A percentile compares a stretch with the other conserved stretches of the same genome.
phyloP scores from a whole-genome alignment of 176 grass and related monocot species.

The Phoenix roebelenii region DNA sequence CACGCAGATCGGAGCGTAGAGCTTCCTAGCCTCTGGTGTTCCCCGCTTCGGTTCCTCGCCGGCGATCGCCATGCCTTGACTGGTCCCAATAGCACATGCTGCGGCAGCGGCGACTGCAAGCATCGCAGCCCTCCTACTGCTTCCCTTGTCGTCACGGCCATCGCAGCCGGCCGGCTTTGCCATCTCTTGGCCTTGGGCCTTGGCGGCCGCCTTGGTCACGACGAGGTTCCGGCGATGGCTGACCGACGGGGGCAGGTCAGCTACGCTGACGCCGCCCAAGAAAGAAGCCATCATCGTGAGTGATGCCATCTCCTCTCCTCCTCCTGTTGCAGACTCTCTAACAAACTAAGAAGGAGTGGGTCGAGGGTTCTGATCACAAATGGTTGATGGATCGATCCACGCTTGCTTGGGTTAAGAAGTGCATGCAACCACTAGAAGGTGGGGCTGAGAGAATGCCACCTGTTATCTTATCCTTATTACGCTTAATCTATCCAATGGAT shows the following conservation, averaged over 20 bases:
- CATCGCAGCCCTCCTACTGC: neutral
- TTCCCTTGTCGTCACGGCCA: neutral
- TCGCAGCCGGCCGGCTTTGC: neutral
- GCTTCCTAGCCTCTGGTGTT: slow-evolving; percentile 12
- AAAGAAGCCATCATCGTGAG: slow-evolving; percentile 11
- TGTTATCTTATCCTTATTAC: no score
- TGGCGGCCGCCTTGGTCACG: neutral
- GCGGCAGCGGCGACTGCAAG: neutral
- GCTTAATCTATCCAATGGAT: no score
- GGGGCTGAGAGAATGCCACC: no score
- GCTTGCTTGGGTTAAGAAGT: no score
- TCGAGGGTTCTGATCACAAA: no score
- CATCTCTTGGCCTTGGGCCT: neutral
- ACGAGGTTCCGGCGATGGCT: slow-evolving; percentile 1
- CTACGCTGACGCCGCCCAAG: slow-evolving; percentile 4
- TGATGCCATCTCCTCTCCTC: slow-evolving; percentile 2
- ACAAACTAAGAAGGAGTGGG: no score
- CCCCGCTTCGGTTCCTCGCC: slow-evolving; percentile 9
- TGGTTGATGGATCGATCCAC: no score
- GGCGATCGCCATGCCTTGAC: slow-evolving; percentile 2
- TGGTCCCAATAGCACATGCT: neutral
- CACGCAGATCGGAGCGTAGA: slow-evolving; percentile 15
- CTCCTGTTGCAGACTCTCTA: no score
- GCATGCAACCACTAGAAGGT: no score
- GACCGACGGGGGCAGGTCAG: neutral